These are phyloP conservation scores for Schizophyllum amplum DNA, from an alignment of 1,284 basidiomycete species.

Conservation along the genomic window DNA sequence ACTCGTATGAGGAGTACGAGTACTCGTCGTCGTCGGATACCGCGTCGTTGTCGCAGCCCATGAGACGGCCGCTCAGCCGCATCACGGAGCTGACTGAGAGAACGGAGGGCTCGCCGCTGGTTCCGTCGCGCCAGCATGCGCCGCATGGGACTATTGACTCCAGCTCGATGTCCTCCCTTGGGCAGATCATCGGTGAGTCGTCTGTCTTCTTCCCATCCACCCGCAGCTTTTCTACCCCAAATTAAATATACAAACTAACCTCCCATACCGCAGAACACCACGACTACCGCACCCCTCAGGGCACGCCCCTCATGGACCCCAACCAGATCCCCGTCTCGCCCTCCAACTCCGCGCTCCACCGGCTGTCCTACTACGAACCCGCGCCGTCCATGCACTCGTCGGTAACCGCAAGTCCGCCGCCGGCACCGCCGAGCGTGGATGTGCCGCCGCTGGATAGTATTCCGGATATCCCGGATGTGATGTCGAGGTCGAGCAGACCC, in stretches of 20 bases:
- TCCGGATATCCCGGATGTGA: slow-evolving; percentile 48
- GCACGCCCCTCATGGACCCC: slow-evolving; percentile 32
- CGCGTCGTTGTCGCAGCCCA: slow-evolving; percentile 1
- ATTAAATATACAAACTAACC: not conserved
- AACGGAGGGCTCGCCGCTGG: slow-evolving; percentile 45
- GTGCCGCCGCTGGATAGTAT: slow-evolving; percentile 40
- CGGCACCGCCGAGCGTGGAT: slow-evolving; percentile 30
- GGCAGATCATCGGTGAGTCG: slow-evolving; percentile 46
- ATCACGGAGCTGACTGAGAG: slow-evolving; percentile 61
- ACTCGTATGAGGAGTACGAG: slow-evolving; percentile 6
- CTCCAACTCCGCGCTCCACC: slow-evolving; percentile 63
- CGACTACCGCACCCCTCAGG: not conserved
- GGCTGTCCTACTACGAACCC: slow-evolving; percentile 52
- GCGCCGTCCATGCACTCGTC: slow-evolving; percentile 44
- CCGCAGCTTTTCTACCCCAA: too few relatives aligned
- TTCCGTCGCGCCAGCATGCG: slow-evolving; percentile 31
- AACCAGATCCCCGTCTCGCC: slow-evolving; percentile 57
- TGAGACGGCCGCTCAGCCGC: slow-evolving; percentile 35
- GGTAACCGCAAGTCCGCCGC: slow-evolving; percentile 24
- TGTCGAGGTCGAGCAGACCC: slow-evolving; percentile 35
- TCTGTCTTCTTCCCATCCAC: not conserved
- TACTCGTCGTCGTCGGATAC: not conserved
- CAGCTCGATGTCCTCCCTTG: slow-evolving; percentile 53
- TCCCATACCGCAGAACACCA: not conserved
- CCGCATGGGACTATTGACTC: slow-evolving; percentile 30